phyloP scores from a whole-genome alignment of 108 stramenopile genomes.

The Asterionellopsis glacialis region DNA sequence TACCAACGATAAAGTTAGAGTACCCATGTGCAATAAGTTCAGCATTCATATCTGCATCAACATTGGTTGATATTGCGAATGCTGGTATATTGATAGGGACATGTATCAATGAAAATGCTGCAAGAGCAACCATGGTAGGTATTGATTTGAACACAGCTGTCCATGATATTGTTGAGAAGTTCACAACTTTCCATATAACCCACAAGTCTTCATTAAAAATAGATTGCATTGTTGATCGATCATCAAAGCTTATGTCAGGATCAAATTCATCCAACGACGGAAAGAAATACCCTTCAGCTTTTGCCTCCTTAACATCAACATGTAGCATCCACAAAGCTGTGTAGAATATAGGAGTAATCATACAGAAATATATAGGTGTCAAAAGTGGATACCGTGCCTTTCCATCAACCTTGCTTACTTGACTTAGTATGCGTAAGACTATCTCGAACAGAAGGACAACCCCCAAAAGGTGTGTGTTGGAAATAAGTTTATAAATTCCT shows the following conservation, averaged over 20 bases:
- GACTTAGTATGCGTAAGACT: constrained; percentile 46
- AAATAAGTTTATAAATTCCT: constrained; percentile 18
- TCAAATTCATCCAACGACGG: constrained; percentile 32
- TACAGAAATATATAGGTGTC: constrained; percentile 75
- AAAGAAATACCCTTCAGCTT: constrained; percentile 62
- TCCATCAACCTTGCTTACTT: constrained; percentile 31
- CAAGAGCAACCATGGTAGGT: constrained; percentile 60
- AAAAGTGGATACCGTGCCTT: constrained; percentile 59
- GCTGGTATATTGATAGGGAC: constrained; percentile 88
- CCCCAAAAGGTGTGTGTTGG: constrained; percentile 33
- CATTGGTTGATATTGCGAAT: constrained; percentile 66
- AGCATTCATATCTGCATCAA: constrained; percentile 72
- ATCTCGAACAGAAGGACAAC: constrained; percentile 61
- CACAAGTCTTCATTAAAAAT: constrained; percentile 23
- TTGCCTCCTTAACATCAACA: constrained; percentile 29
- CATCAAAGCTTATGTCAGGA: not conserved
- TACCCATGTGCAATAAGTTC: constrained; percentile 80
- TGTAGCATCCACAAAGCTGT: constrained; percentile 18
- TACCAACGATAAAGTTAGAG: constrained; percentile 56
- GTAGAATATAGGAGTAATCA: constrained; percentile 79
- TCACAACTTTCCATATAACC: constrained; percentile 30
- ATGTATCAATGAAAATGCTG: constrained; percentile 71
- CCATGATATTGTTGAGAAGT: constrained; percentile 52
- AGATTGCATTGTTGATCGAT: constrained; percentile 3
- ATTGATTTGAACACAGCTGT: constrained; percentile 42